These are phyloP conservation scores for Monosporascus cannonballus DNA, from an alignment of 2,329 filamentous ascomycete species.

Conservation along the genomic window DNA sequence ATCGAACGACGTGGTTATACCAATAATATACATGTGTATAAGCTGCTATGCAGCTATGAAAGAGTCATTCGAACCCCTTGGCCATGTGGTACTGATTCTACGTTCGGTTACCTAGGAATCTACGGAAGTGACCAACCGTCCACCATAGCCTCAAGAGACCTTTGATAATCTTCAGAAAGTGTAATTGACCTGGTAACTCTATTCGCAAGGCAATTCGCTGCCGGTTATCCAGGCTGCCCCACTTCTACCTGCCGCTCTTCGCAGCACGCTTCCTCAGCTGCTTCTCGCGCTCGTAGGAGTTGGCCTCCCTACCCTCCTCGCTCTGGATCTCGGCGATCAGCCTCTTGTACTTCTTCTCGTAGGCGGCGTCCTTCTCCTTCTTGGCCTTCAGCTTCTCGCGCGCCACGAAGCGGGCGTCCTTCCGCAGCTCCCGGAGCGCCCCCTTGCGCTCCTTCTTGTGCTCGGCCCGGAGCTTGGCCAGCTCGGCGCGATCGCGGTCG, in stretches of 20 bases:
- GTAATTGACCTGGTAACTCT: neutral
- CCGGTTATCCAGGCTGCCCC: neutral
- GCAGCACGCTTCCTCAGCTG: constrained; percentile 62
- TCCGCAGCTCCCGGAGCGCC: constrained; percentile 85
- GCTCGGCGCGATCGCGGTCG: constrained; percentile 80
- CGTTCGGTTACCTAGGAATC: too few relatives aligned
- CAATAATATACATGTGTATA: too few relatives aligned
- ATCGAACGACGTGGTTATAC: too few relatives aligned
- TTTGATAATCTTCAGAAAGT: neutral
- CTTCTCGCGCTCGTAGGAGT: constrained; percentile 86
- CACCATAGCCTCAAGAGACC: neutral
- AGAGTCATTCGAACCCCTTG: too few relatives aligned
- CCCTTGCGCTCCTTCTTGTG: constrained; percentile 95
- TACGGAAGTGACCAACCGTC: too few relatives aligned
- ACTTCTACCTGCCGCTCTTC: constrained; percentile 28
- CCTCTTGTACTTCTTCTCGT: constrained; percentile 93
- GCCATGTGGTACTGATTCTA: too few relatives aligned
- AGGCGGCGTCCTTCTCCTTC: constrained; percentile 86
- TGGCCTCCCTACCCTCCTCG: constrained; percentile 80
- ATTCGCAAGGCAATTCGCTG: neutral
- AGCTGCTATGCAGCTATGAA: too few relatives aligned
- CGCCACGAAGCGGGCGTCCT: constrained; percentile 91
- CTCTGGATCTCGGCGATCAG: constrained; percentile 93
- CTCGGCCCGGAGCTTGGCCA: constrained; percentile 78
- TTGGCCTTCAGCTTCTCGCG: constrained; percentile 86